Percentiles rank a stretch among this genome's conserved stretches.
phyloP scores from a whole-genome alignment of 2,329 filamentous ascomycete genomes.

The Colletotrichum lupini region DNA sequence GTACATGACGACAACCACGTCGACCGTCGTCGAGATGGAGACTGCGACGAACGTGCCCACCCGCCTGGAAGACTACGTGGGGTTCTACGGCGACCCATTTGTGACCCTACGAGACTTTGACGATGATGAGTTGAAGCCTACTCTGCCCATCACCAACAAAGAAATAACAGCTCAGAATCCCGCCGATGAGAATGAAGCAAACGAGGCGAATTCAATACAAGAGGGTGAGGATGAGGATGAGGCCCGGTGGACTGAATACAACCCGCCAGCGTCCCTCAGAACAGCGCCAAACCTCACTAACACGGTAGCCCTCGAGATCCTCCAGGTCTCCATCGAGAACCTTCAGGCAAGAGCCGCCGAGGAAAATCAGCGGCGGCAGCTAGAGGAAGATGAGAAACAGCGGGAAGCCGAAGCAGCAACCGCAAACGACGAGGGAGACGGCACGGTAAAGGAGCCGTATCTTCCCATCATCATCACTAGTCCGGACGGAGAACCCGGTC shows the following conservation, averaged over 20 bases:
- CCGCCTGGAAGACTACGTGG: slow-evolving; percentile 42
- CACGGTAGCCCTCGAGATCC: slow-evolving; percentile 53
- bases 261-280: slow-evolving; percentile 56
- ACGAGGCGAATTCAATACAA: slow-evolving; percentile 41
- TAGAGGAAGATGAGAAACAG: slow-evolving; percentile 42
- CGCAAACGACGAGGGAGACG: slow-evolving; percentile 32
- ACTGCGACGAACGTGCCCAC: background rate
- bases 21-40: slow-evolving; percentile 6
- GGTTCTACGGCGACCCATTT: slow-evolving; percentile 44
- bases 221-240: slow-evolving; percentile 36
- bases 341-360: slow-evolving; percentile 52
- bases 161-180: slow-evolving; percentile 33
- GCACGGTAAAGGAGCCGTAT: slow-evolving; percentile 49
- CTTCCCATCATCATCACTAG: slow-evolving; percentile 46
- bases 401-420: slow-evolving; percentile 25
- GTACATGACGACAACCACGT: background rate
- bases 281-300: slow-evolving; percentile 51
- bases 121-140: background rate
- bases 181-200: slow-evolving; percentile 9
- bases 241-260: slow-evolving; percentile 59
- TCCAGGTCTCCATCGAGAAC: slow-evolving; percentile 57
- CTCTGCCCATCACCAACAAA: slow-evolving; percentile 5
- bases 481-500: background rate
- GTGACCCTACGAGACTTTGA: slow-evolving; percentile 38
- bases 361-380: slow-evolving; percentile 43